These are phyloP conservation scores for Annona cherimola DNA, from an alignment of 164 flowering plant genomes.

Conservation along the genomic window DNA sequence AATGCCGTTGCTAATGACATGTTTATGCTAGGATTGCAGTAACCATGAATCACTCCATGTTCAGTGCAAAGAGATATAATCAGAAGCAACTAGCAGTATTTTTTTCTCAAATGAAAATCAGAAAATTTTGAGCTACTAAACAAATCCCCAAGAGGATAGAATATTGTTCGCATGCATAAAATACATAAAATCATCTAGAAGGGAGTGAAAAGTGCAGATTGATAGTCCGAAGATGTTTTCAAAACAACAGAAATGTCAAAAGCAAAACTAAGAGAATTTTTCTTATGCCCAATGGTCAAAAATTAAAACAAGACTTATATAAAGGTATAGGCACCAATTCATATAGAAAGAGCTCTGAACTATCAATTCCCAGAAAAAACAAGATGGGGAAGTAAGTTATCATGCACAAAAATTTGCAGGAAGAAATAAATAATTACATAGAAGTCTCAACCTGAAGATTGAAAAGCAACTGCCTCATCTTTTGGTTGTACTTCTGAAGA, in stretches of 20 bases:
- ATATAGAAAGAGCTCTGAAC: not conserved
- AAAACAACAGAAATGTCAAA: not conserved
- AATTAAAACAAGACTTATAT: not conserved
- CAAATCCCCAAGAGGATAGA: not conserved
- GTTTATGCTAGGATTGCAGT: no score
- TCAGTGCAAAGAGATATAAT: no score
- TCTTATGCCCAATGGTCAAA: not conserved
- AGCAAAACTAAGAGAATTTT: not conserved
- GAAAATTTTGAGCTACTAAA: no score
- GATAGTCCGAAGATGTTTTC: not conserved
- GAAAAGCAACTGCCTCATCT: slow-evolving; percentile 67
- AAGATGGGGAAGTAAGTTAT: not conserved
- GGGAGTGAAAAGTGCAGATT: not conserved
- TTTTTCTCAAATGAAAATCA: no score
- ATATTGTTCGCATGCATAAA: not conserved
- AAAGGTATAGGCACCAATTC: not conserved
- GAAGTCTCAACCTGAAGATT: slow-evolving; percentile 66
- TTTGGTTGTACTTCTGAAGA: slow-evolving; percentile 78
- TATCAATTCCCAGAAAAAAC: not conserved
- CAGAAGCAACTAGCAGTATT: no score
- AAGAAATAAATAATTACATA: not conserved
- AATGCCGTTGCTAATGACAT: no score
- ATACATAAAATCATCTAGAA: not conserved
- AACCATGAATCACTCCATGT: no score
- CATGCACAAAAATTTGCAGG: not conserved